phyloP scores from a whole-genome alignment of 2,329 filamentous ascomycete species.

The Xylaria hypoxylon region DNA sequence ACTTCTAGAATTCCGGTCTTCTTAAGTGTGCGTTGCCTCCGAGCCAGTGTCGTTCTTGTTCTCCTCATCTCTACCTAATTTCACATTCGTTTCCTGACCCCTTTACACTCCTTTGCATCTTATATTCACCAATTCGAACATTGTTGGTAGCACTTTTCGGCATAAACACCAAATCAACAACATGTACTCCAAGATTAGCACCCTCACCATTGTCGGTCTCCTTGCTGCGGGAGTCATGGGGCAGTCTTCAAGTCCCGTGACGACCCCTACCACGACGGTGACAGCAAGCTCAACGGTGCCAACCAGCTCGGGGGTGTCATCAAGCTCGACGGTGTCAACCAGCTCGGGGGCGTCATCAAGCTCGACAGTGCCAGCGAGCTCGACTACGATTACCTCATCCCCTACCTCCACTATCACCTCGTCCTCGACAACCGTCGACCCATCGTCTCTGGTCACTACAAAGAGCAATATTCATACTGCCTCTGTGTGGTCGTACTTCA shows the following conservation, averaged over 20 bases:
- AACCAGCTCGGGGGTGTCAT: too few species aligned
- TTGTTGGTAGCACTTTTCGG: slow-evolving; percentile 17
- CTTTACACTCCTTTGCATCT: slow-evolving; percentile 19
- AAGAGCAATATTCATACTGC: slow-evolving; percentile 22
- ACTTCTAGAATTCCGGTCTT: slow-evolving; percentile 33
- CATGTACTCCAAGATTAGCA: slow-evolving; percentile 50
- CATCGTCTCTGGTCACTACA: slow-evolving; percentile 6
- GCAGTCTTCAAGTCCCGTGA: neutral
- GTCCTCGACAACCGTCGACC: slow-evolving; percentile 11
- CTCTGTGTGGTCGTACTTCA: slow-evolving; percentile 45
- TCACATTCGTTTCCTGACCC: slow-evolving; percentile 31
- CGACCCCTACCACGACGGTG: neutral
- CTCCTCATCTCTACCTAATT: slow-evolving; percentile 25
- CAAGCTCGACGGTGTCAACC: too few species aligned
- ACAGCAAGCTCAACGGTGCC: slow-evolving; percentile 14
- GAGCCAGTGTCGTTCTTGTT: slow-evolving; percentile 7
- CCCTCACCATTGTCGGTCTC: slow-evolving; percentile 44
- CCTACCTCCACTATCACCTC: slow-evolving; percentile 12
- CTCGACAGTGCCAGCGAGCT: too few species aligned
- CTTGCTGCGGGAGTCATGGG: slow-evolving; percentile 31
- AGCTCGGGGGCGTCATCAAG: too few species aligned
- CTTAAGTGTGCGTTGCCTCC: slow-evolving; percentile 41
- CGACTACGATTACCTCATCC: neutral
- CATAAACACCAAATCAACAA: slow-evolving; percentile 36
- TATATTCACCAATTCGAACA: slow-evolving; percentile 1